Evolutionary conservation across 1,284 basidiomycete genomes (phyloP), one percentile per base, ranked within the genome.

Genomic region (Ceratobasidium sp.): DNA sequence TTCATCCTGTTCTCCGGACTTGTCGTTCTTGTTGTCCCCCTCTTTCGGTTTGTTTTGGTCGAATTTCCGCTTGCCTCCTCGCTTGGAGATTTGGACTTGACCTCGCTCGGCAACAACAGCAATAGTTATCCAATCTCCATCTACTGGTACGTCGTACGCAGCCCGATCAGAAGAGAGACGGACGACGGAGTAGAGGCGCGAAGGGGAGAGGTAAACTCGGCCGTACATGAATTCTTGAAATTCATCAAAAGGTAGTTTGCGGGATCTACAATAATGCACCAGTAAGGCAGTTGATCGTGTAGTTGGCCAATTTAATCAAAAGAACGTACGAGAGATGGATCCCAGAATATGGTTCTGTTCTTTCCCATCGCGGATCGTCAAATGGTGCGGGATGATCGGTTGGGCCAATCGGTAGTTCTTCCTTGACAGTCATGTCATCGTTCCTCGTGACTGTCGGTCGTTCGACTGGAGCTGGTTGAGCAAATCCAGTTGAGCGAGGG

Each of bases 51-150:
- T 72, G 32, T 32, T 64, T 23, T 71, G 59, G 26, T 74, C 62
- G 23, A 70, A 71, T 36, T 75, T 59, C 10, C 60, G 48, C 39
- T 58, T 60, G 6, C 28, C 55, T 41, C 70, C 73, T 5, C 73
- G 61, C 16, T 70, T 59, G 50, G 86, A 90, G 76, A 89, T 84
- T 75, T 86, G 88, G 76, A 94, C 82, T 23, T 88, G 88, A 3
- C 92, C 89, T 39, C 93, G 88, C 80, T 96, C 93, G 3, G 93
- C 94, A 26, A 97, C 87, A 6, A 96, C 93, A 1, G 92, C 94
- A 65, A 97, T 92, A 8, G 92, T 92, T 55, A 96, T 86, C 91
- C 92, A 98, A 80, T 98, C 97, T 1, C 93, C 92, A 4, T 89
- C 87, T 3, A 98, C 89, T 1, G 96, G 96, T 0, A 99, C 86